Evolutionary conservation across 73 alveolate species (phyloP), one percentile per base, ranked within the genome.

Genomic region (Breviolum minutum): DNA sequence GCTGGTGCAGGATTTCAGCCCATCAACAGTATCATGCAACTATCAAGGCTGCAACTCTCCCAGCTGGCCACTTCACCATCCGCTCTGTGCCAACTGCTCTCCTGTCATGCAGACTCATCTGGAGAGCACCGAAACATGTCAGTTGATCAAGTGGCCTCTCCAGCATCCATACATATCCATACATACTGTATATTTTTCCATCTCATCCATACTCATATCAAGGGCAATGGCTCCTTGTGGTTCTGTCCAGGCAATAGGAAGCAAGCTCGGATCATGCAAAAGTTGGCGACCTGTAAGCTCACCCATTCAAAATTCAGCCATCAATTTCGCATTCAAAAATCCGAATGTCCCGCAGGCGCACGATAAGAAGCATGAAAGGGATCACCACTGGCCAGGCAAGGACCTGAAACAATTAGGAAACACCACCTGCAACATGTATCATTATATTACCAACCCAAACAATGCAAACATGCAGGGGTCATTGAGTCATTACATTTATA

Each of bases 301-400:
- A 74, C 13, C 32, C 48, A 26, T 74, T 24, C 17, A 19, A 19
- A 74, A 11, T 48, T 48, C 32, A 14, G n/a, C n/a, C n/a, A n/a
- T n/a, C n/a, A n/a, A n/a, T n/a, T n/a, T n/a, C n/a, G 13, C 74
- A 27, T 81, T 81, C 20, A 27, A 19, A 60, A 54, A 11, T 22
- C 32, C 13, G 54, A 40, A 40, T 40, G 54, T 40, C 54, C 80
- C 9, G 60, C 94, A 22, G 79, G 71, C 97, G 97, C 63, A 48
- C 97, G 71, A 91, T 71, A 29, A 91, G 77, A 40, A 91, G 61
- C 76, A 26, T 17, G 64, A 91, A 91, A 19, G 97, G 97, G 81
- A 91, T 60, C 74, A 91, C 97, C 13, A 91, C 81, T 61, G 97
- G 97, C 97, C 97, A 91, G 13, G 88, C 64, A 7, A 91, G 97